These are phyloP conservation scores for Silene noctiflora DNA, from an alignment of 179 eudicot genomes.

Conservation along the genomic window DNA sequence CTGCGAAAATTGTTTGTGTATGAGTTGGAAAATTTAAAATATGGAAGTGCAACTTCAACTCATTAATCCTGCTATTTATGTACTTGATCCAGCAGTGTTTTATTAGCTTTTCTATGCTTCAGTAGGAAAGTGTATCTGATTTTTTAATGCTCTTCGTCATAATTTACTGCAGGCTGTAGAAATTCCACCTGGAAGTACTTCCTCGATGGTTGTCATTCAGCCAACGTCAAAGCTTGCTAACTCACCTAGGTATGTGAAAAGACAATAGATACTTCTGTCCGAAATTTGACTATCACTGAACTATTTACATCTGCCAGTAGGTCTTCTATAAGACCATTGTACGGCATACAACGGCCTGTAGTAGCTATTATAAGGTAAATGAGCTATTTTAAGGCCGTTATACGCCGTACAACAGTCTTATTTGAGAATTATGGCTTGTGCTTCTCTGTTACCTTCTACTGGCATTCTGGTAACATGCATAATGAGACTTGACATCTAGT, in stretches of 20 bases:
- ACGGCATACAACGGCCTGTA: too few relatives aligned
- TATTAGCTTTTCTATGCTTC: constrained; percentile 1
- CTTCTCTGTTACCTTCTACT: too few relatives aligned
- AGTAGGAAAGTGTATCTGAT: background rate
- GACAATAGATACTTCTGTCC: background rate
- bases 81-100: background rate
- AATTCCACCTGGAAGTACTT: constrained; percentile 32
- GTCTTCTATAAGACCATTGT: too few relatives aligned
- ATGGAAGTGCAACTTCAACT: background rate
- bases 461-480: too few relatives aligned
- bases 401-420: too few relatives aligned
- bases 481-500: too few relatives aligned
- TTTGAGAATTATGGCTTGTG: too few relatives aligned
- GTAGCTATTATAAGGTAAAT: too few relatives aligned
- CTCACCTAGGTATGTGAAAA: constrained; percentile 48
- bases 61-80: background rate
- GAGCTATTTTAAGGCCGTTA: too few relatives aligned
- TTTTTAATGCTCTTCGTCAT: background rate
- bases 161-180: constrained; percentile 44
- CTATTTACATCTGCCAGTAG: too few relatives aligned
- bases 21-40: background rate
- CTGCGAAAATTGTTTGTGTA: background rate
- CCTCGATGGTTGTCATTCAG: constrained; percentile 35
- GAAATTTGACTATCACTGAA: too few relatives aligned
- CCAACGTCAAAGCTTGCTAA: constrained; percentile 35